Evolutionary conservation across 257 asterid genomes (phyloP).

Genomic region (Nicotiana paniculata): DNA sequence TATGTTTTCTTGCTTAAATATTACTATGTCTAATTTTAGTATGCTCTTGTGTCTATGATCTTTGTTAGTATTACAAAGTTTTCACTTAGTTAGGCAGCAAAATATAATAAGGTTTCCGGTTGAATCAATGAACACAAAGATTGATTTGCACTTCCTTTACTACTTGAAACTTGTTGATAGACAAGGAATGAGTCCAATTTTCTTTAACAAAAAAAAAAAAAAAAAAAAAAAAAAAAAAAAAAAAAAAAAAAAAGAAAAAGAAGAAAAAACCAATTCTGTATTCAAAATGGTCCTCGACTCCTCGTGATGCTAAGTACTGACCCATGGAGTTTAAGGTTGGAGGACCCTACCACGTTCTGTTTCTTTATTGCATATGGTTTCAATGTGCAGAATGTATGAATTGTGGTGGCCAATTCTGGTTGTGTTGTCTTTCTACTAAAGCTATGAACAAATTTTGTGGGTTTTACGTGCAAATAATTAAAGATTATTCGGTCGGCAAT

Average conservation of each 20-base stretch:
- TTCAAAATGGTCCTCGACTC: background rate
- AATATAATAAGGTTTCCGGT: background rate
- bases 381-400: background rate
- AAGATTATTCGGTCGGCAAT: no score
- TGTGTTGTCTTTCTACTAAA: background rate
- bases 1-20: background rate
- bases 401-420: no score
- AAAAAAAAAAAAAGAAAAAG: no score
- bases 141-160: no score
- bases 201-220: no score
- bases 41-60: background rate
- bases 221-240: no score
- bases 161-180: background rate
- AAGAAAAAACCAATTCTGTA: no score
- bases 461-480: no score
- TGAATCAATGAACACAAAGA: no score
- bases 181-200: background rate
- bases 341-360: background rate
- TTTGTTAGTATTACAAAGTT: background rate
- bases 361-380: background rate
- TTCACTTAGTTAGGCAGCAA: background rate
- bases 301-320: no score
- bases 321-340: background rate
- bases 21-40: slow-evolving; percentile 2
- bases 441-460: no score